Evolutionary conservation across 2,329 filamentous ascomycete species (phyloP), one percentile per base, ranked within the genome.

Genomic region (Dothistroma septosporum): DNA sequence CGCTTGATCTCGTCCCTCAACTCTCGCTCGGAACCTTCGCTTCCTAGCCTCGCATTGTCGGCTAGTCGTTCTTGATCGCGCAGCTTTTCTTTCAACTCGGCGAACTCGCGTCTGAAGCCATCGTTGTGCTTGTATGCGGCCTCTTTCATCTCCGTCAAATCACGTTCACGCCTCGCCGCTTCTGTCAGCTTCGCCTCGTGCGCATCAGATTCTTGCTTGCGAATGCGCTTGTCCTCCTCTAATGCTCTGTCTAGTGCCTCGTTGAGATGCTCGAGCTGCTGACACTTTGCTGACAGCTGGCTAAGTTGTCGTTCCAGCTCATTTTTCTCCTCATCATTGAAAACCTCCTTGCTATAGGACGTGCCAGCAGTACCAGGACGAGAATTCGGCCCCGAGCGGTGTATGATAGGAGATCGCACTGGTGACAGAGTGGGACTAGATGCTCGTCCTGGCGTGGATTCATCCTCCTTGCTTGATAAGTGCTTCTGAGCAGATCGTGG

Each of bases 381-480:
- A 21, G 32, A 33, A 46, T 28, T 14, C 28, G 55, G 37, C 3
- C 44, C 58, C 33, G 57, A 59, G 35, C 68, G 67, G 24, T 64
- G 63, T 12, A 69, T 54, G 44, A 66, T 55, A 10, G 68, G 68
- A 14, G 70, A 69, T 24, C 67, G 64, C 5, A 64, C 63, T 5
- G 70, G 69, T 2, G 69, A 72, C n/a, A 72, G 55, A 0, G 70
- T 73, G 2, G 67, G 68, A 60, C 70, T 73, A 0, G 69, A 71
- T 2, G 70, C 63, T 31, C 69, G 64, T 9, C 66, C 68, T 6
- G 68, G 68, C 11, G 67, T 67, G 21, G 58, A 59, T 21, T 61
- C 59, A 16, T 60, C 62, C 31, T 66, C 60, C 57, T 63, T 58
- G 53, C 33, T 21, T 19, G 54, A 7, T 31, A 57, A 54, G 46